Evolutionary conservation across 139 green algal genomes (phyloP), one percentile per base, ranked within the genome.

Genomic region (Zygnema circumcarinatum): DNA sequence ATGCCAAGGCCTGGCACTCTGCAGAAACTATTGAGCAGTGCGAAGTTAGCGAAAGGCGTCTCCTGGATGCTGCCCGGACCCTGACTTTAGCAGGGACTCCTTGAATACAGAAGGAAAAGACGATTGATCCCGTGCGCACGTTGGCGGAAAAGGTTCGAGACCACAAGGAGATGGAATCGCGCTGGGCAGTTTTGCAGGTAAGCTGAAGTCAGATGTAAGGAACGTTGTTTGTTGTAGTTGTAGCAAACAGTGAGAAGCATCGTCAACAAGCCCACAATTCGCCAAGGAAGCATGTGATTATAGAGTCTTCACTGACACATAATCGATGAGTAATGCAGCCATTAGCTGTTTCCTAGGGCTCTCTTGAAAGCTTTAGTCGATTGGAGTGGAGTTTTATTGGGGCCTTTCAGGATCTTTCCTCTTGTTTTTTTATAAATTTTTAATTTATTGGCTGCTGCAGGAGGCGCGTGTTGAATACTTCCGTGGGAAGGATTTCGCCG

Each of bases 401-500:
- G n/a, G n/a, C n/a, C n/a, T n/a, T n/a, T n/a, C n/a, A n/a, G n/a
- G n/a, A n/a, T n/a, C n/a, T n/a, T n/a, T n/a, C n/a, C n/a, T n/a
- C n/a, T n/a, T n/a, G n/a, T n/a, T n/a, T n/a, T n/a, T n/a, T n/a
- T n/a, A n/a, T n/a, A n/a, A n/a, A n/a, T n/a, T n/a, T n/a, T n/a
- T n/a, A n/a, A n/a, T n/a, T n/a, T n/a, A n/a, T n/a, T n/a, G n/a
- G n/a, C n/a, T n/a, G n/a, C n/a, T 84, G 1, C 40, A 88, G 56
- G 89, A 92, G 36, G 33, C 41, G 11, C 67, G 89, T 38, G 67
- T 92, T 42, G 85, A 91, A 56, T 92, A 91, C 73, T 91, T 92
- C 67, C 85, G 89, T 38, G 84, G 78, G 11, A 90, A 90, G 54
- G 89, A 92, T 73, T 86, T 92, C 40, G 76, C 41, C 52, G n/a